Evolutionary conservation across 2,329 filamentous ascomycete genomes (phyloP).

Genomic region (Aspergillus viridinutans): DNA sequence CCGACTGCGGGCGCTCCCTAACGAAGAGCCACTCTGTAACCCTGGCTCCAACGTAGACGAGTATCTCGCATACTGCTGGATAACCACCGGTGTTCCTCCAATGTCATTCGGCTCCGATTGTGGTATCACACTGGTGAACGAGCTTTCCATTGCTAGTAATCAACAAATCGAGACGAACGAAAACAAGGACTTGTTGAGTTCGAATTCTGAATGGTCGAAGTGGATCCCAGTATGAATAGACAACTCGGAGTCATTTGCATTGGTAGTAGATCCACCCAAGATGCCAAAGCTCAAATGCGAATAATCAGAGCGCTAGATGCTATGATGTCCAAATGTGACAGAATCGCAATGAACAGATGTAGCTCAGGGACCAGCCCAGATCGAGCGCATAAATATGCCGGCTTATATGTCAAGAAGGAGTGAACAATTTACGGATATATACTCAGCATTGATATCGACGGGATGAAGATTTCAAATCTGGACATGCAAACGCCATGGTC

Average conservation of each 20-base stretch:
- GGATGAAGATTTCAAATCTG: background rate
- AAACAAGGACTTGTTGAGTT: background rate
- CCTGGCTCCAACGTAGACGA: slow-evolving; percentile 31
- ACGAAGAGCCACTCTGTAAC: slow-evolving; percentile 35
- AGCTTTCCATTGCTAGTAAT: slow-evolving; percentile 25
- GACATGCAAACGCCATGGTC: slow-evolving; percentile 9
- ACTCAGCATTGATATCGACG: slow-evolving; percentile 3
- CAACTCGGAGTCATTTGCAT: background rate
- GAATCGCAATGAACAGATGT: background rate
- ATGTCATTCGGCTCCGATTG: slow-evolving; percentile 24
- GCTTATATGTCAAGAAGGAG: background rate
- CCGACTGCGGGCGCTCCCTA: slow-evolving; percentile 32
- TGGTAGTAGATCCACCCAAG: background rate
- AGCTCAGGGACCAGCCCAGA: background rate
- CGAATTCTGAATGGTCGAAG: background rate
- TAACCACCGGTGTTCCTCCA: slow-evolving; percentile 25
- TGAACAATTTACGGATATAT: background rate
- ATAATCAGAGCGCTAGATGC: background rate
- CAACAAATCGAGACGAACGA: background rate
- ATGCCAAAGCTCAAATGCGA: background rate
- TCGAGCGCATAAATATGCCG: background rate
- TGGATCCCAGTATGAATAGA: background rate
- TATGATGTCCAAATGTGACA: background rate
- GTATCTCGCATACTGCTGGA: slow-evolving; percentile 39
- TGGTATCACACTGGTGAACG: slow-evolving; percentile 28